Evolutionary conservation across 169 alveolate species (phyloP).

Genomic region (Babesia ovata): DNA sequence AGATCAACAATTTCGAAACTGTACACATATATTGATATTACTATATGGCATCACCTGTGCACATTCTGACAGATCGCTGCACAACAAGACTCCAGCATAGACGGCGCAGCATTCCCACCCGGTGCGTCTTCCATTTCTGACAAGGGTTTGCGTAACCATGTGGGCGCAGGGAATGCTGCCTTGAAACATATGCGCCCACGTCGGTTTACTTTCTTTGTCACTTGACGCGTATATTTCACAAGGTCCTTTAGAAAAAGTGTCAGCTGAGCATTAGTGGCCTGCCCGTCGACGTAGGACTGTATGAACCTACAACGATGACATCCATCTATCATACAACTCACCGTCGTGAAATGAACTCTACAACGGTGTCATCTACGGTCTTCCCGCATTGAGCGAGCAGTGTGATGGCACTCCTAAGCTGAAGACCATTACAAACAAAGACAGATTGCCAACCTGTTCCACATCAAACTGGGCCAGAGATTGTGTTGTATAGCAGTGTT

Average conservation of each 20-base stretch:
- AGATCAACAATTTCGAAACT: conserved; percentile 54
- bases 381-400: conserved; percentile 46
- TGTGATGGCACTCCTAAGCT: conserved; percentile 49
- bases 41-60: conserved; percentile 25
- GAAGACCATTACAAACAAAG: not conserved
- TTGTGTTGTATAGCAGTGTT: conserved; percentile 40
- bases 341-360: conserved; percentile 51
- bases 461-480: conserved; percentile 49
- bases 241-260: conserved; percentile 63
- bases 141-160: conserved; percentile 53
- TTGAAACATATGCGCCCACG: conserved; percentile 25
- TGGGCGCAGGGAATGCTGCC: conserved; percentile 40
- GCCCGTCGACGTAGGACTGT: conserved; percentile 42
- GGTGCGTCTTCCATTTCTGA: not conserved
- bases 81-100: conserved; percentile 55
- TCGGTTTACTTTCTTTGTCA: conserved; percentile 15
- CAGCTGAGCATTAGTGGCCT: conserved; percentile 29
- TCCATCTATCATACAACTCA: not conserved
- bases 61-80: conserved; percentile 57
- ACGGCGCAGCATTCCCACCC: conserved; percentile 32
- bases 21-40: not conserved
- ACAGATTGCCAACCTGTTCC: conserved; percentile 46
- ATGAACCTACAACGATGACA: conserved; percentile 16
- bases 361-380: conserved; percentile 21
- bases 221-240: conserved; percentile 56